Evolutionary conservation across 2,329 filamentous ascomycete species (phyloP), one percentile per base, ranked within the genome.

Genomic region (Aspergillaceae sp.): DNA sequence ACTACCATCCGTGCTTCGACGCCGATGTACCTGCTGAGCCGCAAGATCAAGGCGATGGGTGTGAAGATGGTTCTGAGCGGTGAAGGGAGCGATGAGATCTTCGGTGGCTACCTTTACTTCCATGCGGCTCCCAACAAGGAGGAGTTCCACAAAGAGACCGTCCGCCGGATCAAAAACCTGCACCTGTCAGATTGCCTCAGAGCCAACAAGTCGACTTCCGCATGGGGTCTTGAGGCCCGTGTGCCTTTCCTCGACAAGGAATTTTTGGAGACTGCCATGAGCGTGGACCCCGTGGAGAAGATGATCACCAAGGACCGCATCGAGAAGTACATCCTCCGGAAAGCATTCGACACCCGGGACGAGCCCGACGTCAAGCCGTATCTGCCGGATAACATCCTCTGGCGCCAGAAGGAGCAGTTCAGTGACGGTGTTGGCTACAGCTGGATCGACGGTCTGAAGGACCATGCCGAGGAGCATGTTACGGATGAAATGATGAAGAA

Each of bases 331-430:
- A 94, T 98, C 56, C 77, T 98, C 56, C 87, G 92, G 64, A 96
- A 96, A 73, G 94, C 92, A 2, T 98, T 98, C 65, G 92, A 98
- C 71, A 95, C 89, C 29, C 80, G 79, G 41, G 88, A 91, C 63
- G 86, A 95, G 70, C 88, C 90, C 10, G 82, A 77, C 41, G 79
- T 77, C 42, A 72, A 86, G 56, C 83, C 92, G 7, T 98, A 97
- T 74, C 81, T 98, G n/a, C 92, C 94, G 5, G 84, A 95, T 11
- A 82, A 90, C 67, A 98, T 98, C 58, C 82, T 98, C 47, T 98
- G 88, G 86, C 80, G 94, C 65, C 94, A 98, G 73, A 98, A 98
- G 82, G 92, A 98, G 75, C 92, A 98, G 74, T 98, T 98, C 76
- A 94, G 86, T 48, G 94, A 98, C 62, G 94, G 92, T 66, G 92